These are phyloP conservation scores for Tylopilus balloui DNA, from an alignment of 768 basidiomycete species.

Conservation along the genomic window DNA sequence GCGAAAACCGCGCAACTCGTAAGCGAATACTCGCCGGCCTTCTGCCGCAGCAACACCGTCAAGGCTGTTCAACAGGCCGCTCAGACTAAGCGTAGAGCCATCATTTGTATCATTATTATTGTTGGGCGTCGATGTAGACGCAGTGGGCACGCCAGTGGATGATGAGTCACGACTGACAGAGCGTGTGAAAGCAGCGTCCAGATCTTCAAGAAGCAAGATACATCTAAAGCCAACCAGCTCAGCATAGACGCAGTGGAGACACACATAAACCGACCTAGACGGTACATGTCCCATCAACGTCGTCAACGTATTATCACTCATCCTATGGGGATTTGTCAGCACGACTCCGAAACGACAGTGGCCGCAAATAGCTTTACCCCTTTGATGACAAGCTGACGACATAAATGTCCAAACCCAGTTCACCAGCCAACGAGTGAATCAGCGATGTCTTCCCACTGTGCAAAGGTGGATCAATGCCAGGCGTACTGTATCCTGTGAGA, in stretches of 20 bases:
- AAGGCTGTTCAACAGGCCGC: constrained; percentile 80
- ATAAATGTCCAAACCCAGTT: constrained; percentile 86
- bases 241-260: constrained; percentile 7
- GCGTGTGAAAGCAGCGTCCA: constrained; percentile 88
- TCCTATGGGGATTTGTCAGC: constrained; percentile 41
- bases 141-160: constrained; percentile 71
- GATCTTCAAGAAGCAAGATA: constrained; percentile 90
- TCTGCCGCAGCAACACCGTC: constrained; percentile 84
- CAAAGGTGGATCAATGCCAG: constrained; percentile 13
- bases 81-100: constrained; percentile 80
- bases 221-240: constrained; percentile 46
- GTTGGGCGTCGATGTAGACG: constrained; percentile 38
- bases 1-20: constrained; percentile 11
- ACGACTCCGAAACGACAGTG: neutral
- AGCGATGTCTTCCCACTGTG: constrained; percentile 79
- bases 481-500: constrained; percentile 1
- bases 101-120: constrained; percentile 50
- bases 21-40: constrained; percentile 58
- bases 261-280: constrained; percentile 49
- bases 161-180: constrained; percentile 76
- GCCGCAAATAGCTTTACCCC: constrained; percentile 47
- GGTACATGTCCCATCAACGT: constrained; percentile 88
- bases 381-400: constrained; percentile 86
- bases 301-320: constrained; percentile 86
- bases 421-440: constrained; percentile 80